These are phyloP conservation scores for Hansenula lynferdii DNA, from an alignment of 1,139 yeast species.

Conservation along the genomic window DNA sequence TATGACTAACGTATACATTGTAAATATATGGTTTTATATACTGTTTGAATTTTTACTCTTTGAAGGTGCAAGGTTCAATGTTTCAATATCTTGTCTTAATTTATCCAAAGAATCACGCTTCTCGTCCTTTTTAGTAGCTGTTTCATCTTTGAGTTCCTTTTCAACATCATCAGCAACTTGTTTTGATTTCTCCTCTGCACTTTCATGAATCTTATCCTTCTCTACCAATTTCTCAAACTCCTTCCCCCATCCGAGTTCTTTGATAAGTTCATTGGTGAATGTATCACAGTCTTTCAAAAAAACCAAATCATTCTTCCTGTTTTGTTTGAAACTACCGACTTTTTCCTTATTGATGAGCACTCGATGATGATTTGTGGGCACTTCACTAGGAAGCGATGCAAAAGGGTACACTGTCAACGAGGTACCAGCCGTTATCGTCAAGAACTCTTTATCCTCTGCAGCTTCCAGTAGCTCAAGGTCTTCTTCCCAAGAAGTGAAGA, in stretches of 20 bases:
- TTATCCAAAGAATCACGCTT: neutral
- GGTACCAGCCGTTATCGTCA: constrained; percentile 90
- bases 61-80: neutral
- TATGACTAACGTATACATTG: neutral
- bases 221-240: constrained; percentile 36
- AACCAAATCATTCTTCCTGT: constrained; percentile 56
- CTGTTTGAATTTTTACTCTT: neutral
- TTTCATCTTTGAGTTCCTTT: constrained; percentile 3
- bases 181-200: constrained; percentile 5
- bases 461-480: constrained; percentile 36
- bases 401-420: constrained; percentile 87
- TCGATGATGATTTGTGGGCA: constrained; percentile 44
- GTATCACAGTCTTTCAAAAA: constrained; percentile 60
- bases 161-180: constrained; percentile 4
- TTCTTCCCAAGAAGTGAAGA: constrained; percentile 65
- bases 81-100: neutral
- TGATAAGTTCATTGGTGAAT: constrained; percentile 49
- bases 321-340: constrained; percentile 65
- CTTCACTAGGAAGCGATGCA: constrained; percentile 73
- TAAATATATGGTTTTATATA: neutral
- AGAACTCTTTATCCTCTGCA: constrained; percentile 40
- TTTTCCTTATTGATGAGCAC: constrained; percentile 67
- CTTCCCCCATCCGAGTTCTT: constrained; percentile 58
- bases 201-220: neutral
- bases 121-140: neutral